Conservation (phyloP, 768 basidiomycete species). For the Gymnopilus dilepis region DNA sequence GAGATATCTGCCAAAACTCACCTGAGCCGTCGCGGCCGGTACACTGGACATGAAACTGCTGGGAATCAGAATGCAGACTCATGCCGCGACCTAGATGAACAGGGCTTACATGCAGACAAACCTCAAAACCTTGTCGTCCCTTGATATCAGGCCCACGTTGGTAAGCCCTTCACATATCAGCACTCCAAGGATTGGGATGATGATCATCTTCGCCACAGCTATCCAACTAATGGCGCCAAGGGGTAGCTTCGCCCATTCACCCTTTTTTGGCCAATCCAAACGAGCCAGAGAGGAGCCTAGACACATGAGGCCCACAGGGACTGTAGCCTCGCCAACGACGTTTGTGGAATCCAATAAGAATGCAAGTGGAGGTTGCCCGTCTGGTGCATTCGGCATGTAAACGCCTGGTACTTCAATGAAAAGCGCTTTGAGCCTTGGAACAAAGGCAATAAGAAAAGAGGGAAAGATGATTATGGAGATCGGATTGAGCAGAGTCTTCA, state of each 20-base stretch:
- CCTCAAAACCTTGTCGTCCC: conserved; percentile 60
- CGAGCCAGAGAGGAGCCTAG: conserved; percentile 69
- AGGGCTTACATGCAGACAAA: conserved; percentile 71
- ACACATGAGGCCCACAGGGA: conserved; percentile 66
- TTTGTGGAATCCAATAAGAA: conserved; percentile 60
- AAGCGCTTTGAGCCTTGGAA: conserved; percentile 63
- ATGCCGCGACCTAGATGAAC: background rate
- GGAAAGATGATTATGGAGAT: conserved; percentile 57
- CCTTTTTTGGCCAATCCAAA: conserved; percentile 51
- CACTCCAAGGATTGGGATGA: conserved; percentile 67
- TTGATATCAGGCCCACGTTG: conserved; percentile 48
- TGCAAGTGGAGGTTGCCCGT: conserved; percentile 69
- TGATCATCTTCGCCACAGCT: conserved; percentile 57
- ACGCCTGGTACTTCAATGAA: conserved; percentile 54
- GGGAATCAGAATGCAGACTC: background rate
- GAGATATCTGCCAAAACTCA: conserved; percentile 23
- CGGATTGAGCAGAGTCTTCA: conserved; percentile 49
- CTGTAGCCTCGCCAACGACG: conserved; percentile 67
- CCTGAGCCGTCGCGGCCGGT: conserved; percentile 66
- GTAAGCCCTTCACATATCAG: conserved; percentile 59
- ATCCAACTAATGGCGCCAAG: conserved; percentile 58
- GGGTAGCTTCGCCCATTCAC: conserved; percentile 47
- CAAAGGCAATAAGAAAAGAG: conserved; percentile 59
- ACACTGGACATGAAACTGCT: conserved; percentile 64
- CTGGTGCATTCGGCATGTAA: conserved; percentile 57